phyloP scores from a whole-genome alignment of 352 stramenopile genomes.

The Aphanomyces astaci region DNA sequence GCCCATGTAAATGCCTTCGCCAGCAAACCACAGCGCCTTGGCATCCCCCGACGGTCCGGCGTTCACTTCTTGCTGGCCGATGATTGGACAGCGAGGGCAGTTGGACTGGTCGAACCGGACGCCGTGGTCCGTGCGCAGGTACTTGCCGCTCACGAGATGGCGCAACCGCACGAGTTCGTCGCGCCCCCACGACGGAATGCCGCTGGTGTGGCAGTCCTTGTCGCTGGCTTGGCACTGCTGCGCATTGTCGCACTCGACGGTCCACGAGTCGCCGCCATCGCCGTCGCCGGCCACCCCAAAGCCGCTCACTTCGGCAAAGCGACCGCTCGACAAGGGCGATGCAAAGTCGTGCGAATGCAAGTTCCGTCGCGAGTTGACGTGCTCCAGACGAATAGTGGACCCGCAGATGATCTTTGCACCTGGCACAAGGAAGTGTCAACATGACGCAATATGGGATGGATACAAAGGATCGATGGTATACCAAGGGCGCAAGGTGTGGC shows the following conservation, averaged over 20 bases:
- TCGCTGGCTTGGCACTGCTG: conserved; percentile 60
- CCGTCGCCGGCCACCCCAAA: conserved; percentile 76
- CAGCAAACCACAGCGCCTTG: conserved; percentile 65
- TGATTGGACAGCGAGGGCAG: conserved; percentile 74
- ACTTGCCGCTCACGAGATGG: conserved; percentile 42
- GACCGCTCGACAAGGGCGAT: conserved; percentile 47
- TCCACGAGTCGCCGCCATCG: conserved; percentile 58
- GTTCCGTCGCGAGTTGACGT: conserved; percentile 66
- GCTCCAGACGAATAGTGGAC: conserved; percentile 59
- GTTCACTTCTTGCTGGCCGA: conserved; percentile 80
- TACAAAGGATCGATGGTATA: neutral
- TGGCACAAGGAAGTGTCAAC: too few species aligned
- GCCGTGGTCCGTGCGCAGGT: conserved; percentile 41
- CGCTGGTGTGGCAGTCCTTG: conserved; percentile 56
- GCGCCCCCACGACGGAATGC: conserved; percentile 53
- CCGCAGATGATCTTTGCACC: conserved; percentile 58
- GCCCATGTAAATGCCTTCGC: conserved; percentile 70
- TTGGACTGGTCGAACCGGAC: conserved; percentile 71
- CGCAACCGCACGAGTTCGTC: conserved; percentile 62
- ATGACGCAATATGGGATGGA: too few species aligned
- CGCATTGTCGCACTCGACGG: conserved; percentile 64
- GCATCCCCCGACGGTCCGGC: conserved; percentile 39
- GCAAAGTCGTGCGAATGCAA: conserved; percentile 69
- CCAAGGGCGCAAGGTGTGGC: conserved; percentile 36
- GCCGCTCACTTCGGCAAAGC: conserved; percentile 59